These are phyloP conservation scores for Opeltia flavorubescens DNA, from an alignment of 495 filamentous ascomycete species.

Conservation along the genomic window DNA sequence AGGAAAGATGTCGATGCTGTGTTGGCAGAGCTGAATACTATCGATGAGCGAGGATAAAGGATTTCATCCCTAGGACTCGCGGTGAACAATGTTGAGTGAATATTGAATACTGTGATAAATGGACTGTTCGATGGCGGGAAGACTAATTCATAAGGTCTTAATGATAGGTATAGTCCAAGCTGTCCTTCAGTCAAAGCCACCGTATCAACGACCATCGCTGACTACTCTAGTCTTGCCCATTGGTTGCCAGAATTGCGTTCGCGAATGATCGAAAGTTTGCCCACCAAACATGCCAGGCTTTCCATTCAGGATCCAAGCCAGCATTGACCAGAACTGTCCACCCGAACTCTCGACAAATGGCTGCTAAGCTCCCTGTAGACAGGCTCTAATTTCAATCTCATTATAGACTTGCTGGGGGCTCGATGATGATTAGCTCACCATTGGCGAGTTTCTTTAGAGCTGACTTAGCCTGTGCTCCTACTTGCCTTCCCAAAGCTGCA, in stretches of 20 bases:
- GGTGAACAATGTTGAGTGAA: no score
- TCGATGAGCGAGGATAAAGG: background rate
- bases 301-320: background rate
- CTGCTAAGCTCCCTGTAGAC: background rate
- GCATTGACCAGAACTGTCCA: background rate
- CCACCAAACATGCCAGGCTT: no score
- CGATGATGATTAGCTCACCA: constrained; percentile 5
- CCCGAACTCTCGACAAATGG: background rate
- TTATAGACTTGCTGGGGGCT: background rate
- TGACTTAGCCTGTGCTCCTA: constrained; percentile 14
- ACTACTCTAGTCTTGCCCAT: no score
- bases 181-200: no score
- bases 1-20: constrained; percentile 31
- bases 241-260: no score
- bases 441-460: constrained; percentile 11
- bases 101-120: no score
- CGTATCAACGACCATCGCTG: no score
- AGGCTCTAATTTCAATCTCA: background rate
- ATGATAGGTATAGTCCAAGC: no score
- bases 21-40: constrained; percentile 17
- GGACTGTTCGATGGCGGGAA: no score
- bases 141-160: no score
- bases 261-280: no score
- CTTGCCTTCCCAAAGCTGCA: constrained; percentile 11
- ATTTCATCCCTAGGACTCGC: background rate